Evolutionary conservation across 164 flowering plant species (phyloP).

Genomic region (Euptelea pleiosperma): DNA sequence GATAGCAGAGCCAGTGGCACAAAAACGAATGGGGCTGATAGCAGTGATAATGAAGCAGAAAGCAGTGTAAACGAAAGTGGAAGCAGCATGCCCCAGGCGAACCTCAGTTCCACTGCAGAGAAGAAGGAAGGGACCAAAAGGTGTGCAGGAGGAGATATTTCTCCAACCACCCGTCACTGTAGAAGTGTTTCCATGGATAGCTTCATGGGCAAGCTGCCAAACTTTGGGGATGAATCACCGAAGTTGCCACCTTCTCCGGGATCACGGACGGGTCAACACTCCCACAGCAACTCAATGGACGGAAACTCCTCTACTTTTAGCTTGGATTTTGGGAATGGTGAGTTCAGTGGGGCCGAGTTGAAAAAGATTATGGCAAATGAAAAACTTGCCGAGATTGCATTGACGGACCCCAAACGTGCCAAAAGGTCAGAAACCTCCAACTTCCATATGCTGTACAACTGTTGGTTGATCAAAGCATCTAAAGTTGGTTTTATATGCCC

Average conservation of each 20-base stretch:
- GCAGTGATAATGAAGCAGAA: conserved; percentile 90
- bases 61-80: conserved; percentile 75
- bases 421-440: conserved; percentile 42
- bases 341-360: conserved; percentile 63
- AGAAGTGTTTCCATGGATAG: conserved; percentile 66
- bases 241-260: conserved; percentile 53
- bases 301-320: conserved; percentile 53
- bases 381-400: conserved; percentile 60
- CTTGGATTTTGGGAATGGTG: conserved; percentile 67
- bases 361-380: conserved; percentile 67
- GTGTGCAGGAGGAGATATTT: conserved; percentile 38
- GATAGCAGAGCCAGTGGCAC: conserved; percentile 85
- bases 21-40: conserved; percentile 78
- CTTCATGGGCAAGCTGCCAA: conserved; percentile 44
- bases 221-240: conserved; percentile 57
- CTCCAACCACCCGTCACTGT: conserved; percentile 40
- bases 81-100: conserved; percentile 27
- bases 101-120: conserved; percentile 29
- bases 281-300: conserved; percentile 65
- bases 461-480: not conserved
- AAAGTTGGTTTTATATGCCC: not conserved
- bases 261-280: conserved; percentile 44
- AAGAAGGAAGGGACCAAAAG: conserved; percentile 54
- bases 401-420: conserved; percentile 64
- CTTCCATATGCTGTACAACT: not conserved